A percentile compares a stretch with the other conserved stretches of the same genome.
These are phyloP conservation scores for Rhododendron henanense DNA, from an alignment of 148 eudicot species.

Conservation along the genomic window DNA sequence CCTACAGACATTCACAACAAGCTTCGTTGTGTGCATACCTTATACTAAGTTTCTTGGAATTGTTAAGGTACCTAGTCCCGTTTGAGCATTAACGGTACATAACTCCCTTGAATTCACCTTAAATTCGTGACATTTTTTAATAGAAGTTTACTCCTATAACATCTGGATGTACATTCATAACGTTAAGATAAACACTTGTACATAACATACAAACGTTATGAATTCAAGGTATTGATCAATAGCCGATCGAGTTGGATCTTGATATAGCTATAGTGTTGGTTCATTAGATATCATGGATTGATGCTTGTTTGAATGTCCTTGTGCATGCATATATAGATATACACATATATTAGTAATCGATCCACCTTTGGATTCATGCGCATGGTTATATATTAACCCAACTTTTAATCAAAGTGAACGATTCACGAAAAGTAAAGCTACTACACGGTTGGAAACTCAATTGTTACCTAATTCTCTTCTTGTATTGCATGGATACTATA, in stretches of 20 bases:
- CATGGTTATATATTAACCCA: not conserved
- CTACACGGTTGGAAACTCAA: not conserved
- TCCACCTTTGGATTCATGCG: not conserved
- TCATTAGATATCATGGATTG: not conserved
- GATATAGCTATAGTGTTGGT: not conserved
- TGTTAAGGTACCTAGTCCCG: not conserved
- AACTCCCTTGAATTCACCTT: not conserved
- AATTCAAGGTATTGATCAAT: too few species aligned
- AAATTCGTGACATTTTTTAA: not conserved
- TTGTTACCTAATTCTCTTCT: not conserved
- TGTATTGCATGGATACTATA: not conserved
- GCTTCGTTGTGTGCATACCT: not conserved
- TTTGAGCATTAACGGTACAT: too few species aligned
- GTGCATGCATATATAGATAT: not conserved
- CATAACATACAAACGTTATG: not conserved
- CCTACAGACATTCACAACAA: not conserved
- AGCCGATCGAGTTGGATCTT: not conserved
- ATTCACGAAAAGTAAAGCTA: not conserved
- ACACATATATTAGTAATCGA: not conserved
- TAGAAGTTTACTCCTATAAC: too few species aligned
- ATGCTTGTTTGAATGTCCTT: not conserved
- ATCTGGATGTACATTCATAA: not conserved
- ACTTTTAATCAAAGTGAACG: not conserved
- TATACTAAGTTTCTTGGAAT: not conserved
- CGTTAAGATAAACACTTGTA: not conserved